Conservation (phyloP, 257 asterid genomes). For the Solanum pinnatisectum region DNA sequence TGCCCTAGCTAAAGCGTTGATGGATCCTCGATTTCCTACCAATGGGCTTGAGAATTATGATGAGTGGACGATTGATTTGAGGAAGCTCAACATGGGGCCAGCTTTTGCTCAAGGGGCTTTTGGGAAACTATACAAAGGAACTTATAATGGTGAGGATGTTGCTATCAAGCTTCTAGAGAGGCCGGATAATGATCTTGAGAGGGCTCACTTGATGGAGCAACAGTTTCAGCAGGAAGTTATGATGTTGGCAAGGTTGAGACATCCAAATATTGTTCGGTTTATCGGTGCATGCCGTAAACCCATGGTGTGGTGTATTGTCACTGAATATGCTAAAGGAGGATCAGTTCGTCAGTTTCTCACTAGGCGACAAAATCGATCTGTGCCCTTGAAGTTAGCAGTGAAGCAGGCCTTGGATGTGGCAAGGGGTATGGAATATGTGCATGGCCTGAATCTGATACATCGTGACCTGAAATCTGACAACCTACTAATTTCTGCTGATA, state of each 20-base stretch:
- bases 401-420: conserved; percentile 99
- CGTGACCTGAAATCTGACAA: conserved; percentile 94
- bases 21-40: conserved; percentile 78
- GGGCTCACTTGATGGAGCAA: conserved; percentile 90
- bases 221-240: conserved; percentile 98
- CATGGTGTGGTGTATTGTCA: conserved; percentile 97
- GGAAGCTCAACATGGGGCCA: conserved; percentile 94
- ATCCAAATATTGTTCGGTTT: conserved; percentile 91
- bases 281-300: conserved; percentile 94
- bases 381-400: conserved; percentile 88
- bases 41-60: conserved; percentile 86
- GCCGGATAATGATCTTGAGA: conserved; percentile 77
- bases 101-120: conserved; percentile 99
- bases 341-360: conserved; percentile 87
- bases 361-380: conserved; percentile 75
- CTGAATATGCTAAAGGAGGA: conserved; percentile 98
- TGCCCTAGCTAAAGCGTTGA: conserved; percentile 85
- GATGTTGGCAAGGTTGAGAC: conserved; percentile 88
- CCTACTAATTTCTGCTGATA: conserved; percentile 85
- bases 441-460: conserved; percentile 79
- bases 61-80: conserved; percentile 88
- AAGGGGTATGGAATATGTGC: conserved; percentile 95
- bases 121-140: conserved; percentile 90
- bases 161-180: conserved; percentile 93
- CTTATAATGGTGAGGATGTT: conserved; percentile 85